Conservation (phyloP, 2,329 filamentous ascomycete genomes). For the Epichloe coenophiala region DNA sequence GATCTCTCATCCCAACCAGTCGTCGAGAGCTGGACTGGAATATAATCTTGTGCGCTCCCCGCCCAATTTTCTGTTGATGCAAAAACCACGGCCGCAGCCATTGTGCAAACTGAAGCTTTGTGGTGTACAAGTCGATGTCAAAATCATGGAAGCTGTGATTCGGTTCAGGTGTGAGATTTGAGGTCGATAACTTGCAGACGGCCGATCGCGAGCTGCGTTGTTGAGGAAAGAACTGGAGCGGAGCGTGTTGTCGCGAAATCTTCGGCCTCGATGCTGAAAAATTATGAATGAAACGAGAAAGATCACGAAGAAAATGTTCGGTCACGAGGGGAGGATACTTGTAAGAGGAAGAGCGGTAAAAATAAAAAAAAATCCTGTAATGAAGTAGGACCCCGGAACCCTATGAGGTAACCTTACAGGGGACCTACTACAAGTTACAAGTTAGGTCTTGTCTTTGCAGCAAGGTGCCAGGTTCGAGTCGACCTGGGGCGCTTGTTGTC, state of each 20-base stretch:
- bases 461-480: not conserved
- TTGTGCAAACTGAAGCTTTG: slow-evolving; percentile 35
- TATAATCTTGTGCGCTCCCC: slow-evolving; percentile 25
- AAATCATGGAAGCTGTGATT: slow-evolving; percentile 39
- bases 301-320: not conserved
- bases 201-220: slow-evolving; percentile 7
- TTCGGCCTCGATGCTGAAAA: not conserved
- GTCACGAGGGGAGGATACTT: not conserved
- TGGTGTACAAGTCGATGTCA: slow-evolving; percentile 25
- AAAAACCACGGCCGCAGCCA: slow-evolving; percentile 40
- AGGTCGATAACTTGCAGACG: not conserved
- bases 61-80: slow-evolving; percentile 27
- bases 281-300: not conserved
- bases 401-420: slow-evolving; percentile 1
- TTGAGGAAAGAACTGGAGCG: not conserved
- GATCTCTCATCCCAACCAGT: slow-evolving; percentile 13
- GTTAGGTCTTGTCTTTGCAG: not conserved
- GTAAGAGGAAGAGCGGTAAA: not conserved
- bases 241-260: not conserved
- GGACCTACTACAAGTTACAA: not conserved
- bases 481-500: not conserved
- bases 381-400: not conserved
- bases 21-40: slow-evolving; percentile 20
- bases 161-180: not conserved
- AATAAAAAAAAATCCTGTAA: not conserved